Evolutionary conservation across 805 yeast genomes (phyloP), one percentile per base, ranked within the genome.

Genomic region (Scheffersomyces amazonensis): DNA sequence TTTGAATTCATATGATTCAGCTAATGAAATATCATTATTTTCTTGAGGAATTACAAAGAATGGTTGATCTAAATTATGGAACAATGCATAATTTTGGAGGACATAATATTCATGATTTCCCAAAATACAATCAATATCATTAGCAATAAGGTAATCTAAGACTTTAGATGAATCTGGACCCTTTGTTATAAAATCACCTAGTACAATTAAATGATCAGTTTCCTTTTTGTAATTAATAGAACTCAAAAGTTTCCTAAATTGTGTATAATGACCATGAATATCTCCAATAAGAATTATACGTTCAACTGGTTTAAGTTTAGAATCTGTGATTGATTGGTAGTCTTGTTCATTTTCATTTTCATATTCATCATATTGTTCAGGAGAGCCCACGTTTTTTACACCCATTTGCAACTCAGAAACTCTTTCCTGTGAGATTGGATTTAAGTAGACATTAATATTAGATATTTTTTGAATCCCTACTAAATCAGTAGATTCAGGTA

Each of bases 51-150:
- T 41, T 12, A 39, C 49, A 46, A 64, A 57, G 31, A 39, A 47
- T 16, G 74, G 67, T 21, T 56, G 50, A 29, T 50, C 49, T 39
- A 79, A 60, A 18, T 75, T 74, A 58, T 80, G 89, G 50, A 66
- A 73, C 42, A 62, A 76, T 17, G 82, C 78, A 53, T 87, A 87
- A 51, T 81, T 64, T 38, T 79, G 72, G 47, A 90, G 54, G 9
- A 84, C 75, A 43, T 80, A 81, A 43, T 82, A 71, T 60, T 90
- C 98, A 59, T 91, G 96, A 64, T 90, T 90, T 0, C 98, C 97
- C 41, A 93, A 64, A 2, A 90, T 78, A 54, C 96, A 89, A 37
- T 77, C 80, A 12, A 86, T 74, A 12, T 75, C 64, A 47, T 80
- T 55, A 16, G 76, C 65, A 23, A 81, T 49, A 15, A 86, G 81